Conservation (phyloP, 352 stramenopile genomes). For the Pelagophyceae sp. region DNA sequence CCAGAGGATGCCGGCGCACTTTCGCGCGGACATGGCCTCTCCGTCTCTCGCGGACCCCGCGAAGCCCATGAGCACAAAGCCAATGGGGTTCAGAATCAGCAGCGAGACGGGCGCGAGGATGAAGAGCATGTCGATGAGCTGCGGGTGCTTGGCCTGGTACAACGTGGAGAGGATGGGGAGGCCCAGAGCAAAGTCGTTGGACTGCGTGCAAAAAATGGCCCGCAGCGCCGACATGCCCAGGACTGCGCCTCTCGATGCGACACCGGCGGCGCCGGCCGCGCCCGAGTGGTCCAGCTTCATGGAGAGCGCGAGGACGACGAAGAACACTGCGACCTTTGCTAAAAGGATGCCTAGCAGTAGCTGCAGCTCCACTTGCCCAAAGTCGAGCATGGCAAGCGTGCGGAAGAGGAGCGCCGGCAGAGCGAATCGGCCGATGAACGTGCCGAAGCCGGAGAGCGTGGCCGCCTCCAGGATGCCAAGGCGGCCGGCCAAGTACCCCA, state of each 20-base stretch:
- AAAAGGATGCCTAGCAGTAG: neutral
- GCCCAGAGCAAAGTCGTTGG: conserved; percentile 17
- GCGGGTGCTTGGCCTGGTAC: neutral
- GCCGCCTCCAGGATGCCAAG: too few relatives aligned
- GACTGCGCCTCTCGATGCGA: too few relatives aligned
- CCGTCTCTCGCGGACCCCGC: neutral
- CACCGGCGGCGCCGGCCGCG: neutral
- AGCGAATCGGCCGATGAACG: conserved; percentile 10
- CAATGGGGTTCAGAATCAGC: conserved; percentile 5
- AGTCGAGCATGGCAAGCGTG: neutral
- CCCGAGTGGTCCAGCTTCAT: neutral
- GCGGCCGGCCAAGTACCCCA: conserved; percentile 6
- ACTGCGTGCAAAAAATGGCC: conserved; percentile 21
- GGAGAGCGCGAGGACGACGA: neutral
- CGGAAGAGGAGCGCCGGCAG: conserved; percentile 12
- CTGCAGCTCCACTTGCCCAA: neutral
- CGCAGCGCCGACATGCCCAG: conserved; percentile 11
- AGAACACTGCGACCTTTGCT: neutral
- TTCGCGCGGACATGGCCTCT: too few relatives aligned
- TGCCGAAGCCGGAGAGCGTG: neutral
- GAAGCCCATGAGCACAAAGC: conserved; percentile 14
- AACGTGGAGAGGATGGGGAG: conserved; percentile 1
- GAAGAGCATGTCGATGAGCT: conserved; percentile 6
- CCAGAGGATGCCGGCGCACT: neutral
- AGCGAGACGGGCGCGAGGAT: conserved; percentile 12